These are phyloP conservation scores for Neonectria neomacrospora DNA, from an alignment of 2,329 filamentous ascomycete genomes.

Conservation along the genomic window DNA sequence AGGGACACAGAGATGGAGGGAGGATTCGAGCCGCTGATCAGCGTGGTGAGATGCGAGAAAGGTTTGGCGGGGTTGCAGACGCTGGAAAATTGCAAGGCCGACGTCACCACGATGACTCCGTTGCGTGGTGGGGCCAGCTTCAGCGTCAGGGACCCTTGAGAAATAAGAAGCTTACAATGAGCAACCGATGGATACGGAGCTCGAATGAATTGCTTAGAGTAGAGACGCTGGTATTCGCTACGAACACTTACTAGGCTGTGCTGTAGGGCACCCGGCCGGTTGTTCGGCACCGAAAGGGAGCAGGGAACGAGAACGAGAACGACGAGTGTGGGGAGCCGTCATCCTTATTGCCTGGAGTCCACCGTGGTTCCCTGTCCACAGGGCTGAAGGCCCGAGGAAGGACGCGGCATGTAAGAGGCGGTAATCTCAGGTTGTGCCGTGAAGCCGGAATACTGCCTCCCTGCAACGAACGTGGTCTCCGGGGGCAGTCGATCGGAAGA, in stretches of 20 bases:
- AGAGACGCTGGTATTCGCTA: conserved; percentile 1
- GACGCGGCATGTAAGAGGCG: neutral
- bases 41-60: neutral
- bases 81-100: conserved; percentile 19
- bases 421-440: neutral
- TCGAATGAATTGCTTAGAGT: neutral
- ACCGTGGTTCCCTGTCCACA: neutral
- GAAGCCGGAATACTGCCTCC: conserved; percentile 15
- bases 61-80: conserved; percentile 22
- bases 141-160: conserved; percentile 1
- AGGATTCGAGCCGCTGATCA: neutral
- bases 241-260: neutral
- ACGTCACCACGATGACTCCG: conserved; percentile 10
- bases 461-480: neutral
- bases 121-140: conserved; percentile 11
- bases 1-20: neutral
- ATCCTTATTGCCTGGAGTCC: neutral
- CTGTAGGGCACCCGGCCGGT: neutral
- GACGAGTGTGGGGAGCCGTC: neutral
- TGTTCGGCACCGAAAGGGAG: conserved; percentile 3
- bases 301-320: conserved; percentile 4
- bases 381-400: neutral
- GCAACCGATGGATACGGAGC: neutral
- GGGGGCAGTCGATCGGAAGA: neutral
- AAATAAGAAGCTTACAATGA: neutral